Percentiles rank a stretch among this genome's conserved stretches.
These are phyloP conservation scores for Sclerotinia minor DNA, from an alignment of 2,329 filamentous ascomycete species.

Conservation along the genomic window DNA sequence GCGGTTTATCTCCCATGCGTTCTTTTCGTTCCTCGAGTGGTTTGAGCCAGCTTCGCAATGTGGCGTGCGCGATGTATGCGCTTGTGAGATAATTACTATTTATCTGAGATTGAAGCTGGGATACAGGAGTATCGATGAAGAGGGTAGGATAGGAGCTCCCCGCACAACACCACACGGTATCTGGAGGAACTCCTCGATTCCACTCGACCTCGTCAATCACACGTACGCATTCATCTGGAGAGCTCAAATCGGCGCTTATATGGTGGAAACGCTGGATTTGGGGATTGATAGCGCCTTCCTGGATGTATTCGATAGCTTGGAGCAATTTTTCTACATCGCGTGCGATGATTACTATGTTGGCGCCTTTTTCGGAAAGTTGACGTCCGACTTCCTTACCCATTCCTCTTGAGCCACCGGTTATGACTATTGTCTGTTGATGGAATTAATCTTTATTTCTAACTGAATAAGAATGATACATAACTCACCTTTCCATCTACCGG, in stretches of 20 bases:
- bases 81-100: slow-evolving; percentile 86
- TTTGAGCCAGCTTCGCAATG: slow-evolving; percentile 72
- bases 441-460: not conserved
- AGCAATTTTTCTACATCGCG: slow-evolving; percentile 70
- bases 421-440: slow-evolving; percentile 67
- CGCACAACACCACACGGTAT: slow-evolving; percentile 87
- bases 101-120: slow-evolving; percentile 73
- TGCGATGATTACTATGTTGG: slow-evolving; percentile 82
- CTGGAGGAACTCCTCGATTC: slow-evolving; percentile 71
- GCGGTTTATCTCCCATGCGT: slow-evolving; percentile 29
- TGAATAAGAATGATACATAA: no score
- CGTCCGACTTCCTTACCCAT: slow-evolving; percentile 75
- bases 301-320: slow-evolving; percentile 7
- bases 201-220: slow-evolving; percentile 68
- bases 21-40: slow-evolving; percentile 44
- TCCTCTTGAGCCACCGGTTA: slow-evolving; percentile 89
- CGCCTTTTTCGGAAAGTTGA: slow-evolving; percentile 75
- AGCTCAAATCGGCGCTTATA: slow-evolving; percentile 10
- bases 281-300: not conserved
- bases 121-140: slow-evolving; percentile 70
- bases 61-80: slow-evolving; percentile 79
- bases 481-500: slow-evolving; percentile 8
- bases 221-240: slow-evolving; percentile 39
- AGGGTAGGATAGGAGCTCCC: slow-evolving; percentile 72
- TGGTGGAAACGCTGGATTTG: slow-evolving; percentile 12